phyloP scores from a whole-genome alignment of 75 land plant species.

The Pseudotsuga menziesii region DNA sequence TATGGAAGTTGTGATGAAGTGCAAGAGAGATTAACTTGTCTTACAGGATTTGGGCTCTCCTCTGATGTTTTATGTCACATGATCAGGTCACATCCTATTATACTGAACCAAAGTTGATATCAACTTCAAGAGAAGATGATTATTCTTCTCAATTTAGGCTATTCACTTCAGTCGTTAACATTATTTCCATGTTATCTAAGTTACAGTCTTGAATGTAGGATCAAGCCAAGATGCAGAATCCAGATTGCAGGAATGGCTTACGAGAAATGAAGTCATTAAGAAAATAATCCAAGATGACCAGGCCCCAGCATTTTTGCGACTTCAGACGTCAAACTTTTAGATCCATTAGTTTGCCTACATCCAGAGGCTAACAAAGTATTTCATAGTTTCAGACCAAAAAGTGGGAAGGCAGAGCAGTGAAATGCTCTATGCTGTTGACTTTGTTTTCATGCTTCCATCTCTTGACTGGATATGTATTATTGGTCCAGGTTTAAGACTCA shows the following conservation, averaged over 20 bases:
- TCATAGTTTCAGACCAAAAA: background rate
- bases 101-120: conserved; percentile 32
- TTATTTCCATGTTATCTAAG: conserved; percentile 19
- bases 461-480: background rate
- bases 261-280: background rate
- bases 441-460: background rate
- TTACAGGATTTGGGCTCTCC: conserved; percentile 42
- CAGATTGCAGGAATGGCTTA: background rate
- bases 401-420: background rate
- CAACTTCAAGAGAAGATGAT: conserved; percentile 33
- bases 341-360: background rate
- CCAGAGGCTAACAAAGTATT: background rate
- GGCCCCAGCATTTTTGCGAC: background rate
- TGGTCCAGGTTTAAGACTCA: no score
- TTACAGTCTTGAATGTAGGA: background rate
- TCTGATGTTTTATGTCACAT: conserved; percentile 22
- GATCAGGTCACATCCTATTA: conserved; percentile 25
- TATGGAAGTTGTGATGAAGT: conserved; percentile 37
- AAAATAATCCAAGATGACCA: no score
- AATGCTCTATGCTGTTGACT: background rate
- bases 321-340: background rate
- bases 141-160: conserved; percentile 25
- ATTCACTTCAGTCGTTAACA: conserved; percentile 25
- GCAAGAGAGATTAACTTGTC: conserved; percentile 49
- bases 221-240: background rate